These are phyloP conservation scores for Diaporthe vaccinii DNA, from an alignment of 2,329 filamentous ascomycete genomes.

Conservation along the genomic window DNA sequence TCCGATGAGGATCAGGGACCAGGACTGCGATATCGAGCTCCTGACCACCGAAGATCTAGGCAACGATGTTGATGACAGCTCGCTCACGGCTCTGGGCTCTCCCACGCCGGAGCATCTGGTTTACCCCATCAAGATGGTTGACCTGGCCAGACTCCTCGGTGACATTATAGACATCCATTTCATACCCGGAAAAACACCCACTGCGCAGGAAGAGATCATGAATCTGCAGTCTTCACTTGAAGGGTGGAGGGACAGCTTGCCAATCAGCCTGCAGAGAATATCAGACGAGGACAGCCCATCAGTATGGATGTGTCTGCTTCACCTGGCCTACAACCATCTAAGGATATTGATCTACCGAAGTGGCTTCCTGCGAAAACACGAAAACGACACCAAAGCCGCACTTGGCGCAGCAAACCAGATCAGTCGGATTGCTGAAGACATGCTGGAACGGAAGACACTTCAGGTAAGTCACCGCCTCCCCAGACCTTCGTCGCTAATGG, in stretches of 20 bases:
- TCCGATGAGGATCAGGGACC: conserved; percentile 54
- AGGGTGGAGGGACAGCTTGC: conserved; percentile 52
- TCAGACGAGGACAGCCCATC: conserved; percentile 52
- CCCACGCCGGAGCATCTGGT: conserved; percentile 51
- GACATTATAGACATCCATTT: conserved; percentile 54
- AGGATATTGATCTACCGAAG: conserved; percentile 54
- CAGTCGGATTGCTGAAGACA: conserved; percentile 55
- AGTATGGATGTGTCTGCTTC: conserved; percentile 53
- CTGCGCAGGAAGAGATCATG: conserved; percentile 47
- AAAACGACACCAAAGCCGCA: conserved; percentile 49
- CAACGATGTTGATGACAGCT: conserved; percentile 45
- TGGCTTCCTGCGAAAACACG: conserved; percentile 49
- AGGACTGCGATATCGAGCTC: conserved; percentile 56
- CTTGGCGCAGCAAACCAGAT: conserved; percentile 52
- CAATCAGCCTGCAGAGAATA: conserved; percentile 48
- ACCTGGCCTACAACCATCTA: conserved; percentile 54
- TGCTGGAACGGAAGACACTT: conserved; percentile 46
- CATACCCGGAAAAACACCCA: conserved; percentile 50
- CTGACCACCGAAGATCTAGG: conserved; percentile 50
- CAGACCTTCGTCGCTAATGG: conserved; percentile 43
- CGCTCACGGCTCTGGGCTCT: conserved; percentile 47
- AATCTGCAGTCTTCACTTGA: conserved; percentile 50
- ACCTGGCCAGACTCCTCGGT: conserved; percentile 51
- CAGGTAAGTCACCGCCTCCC: conserved; percentile 20
- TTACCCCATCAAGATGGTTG: conserved; percentile 55